These are phyloP conservation scores for Gnaphalium uliginosum DNA, from an alignment of 129 eudicot genomes.

Conservation along the genomic window DNA sequence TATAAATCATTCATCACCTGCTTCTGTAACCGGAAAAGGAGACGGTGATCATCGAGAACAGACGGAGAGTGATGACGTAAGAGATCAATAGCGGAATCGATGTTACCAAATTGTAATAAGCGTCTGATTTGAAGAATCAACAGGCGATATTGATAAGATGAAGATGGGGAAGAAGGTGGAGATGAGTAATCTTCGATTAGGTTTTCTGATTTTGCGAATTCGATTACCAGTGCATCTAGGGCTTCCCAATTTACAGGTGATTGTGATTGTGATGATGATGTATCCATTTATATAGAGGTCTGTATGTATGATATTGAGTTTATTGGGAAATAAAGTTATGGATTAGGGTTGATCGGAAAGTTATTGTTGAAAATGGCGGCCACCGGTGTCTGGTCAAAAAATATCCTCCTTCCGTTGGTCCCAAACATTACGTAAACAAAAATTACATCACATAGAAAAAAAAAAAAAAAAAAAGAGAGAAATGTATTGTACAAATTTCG, in stretches of 20 bases:
- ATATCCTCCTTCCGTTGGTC: constrained; percentile 21
- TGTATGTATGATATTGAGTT: background rate
- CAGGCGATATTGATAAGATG: constrained; percentile 59
- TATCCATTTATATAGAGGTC: constrained; percentile 45
- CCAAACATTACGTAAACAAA: background rate
- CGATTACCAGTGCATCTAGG: constrained; percentile 82
- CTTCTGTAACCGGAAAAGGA: constrained; percentile 84
- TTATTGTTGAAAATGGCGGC: constrained; percentile 33
- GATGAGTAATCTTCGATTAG: constrained; percentile 62
- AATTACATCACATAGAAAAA: too few relatives aligned
- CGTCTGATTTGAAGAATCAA: constrained; percentile 76
- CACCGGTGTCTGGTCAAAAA: constrained; percentile 31
- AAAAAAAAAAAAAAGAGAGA: too few relatives aligned
- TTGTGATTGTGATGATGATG: constrained; percentile 30
- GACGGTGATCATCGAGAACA: constrained; percentile 82
- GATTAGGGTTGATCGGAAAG: constrained; percentile 26
- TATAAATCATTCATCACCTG: constrained; percentile 47
- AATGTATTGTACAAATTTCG: too few relatives aligned
- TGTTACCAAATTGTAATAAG: constrained; percentile 58
- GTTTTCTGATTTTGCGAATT: constrained; percentile 87
- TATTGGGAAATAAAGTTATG: background rate
- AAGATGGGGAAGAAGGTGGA: constrained; percentile 37
- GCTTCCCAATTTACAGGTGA: constrained; percentile 93
- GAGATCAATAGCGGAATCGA: constrained; percentile 78
- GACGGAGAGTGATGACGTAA: constrained; percentile 66